These are phyloP conservation scores for Fomitiporia mediterranea DNA, from an alignment of 1,284 basidiomycete genomes.

Conservation along the genomic window DNA sequence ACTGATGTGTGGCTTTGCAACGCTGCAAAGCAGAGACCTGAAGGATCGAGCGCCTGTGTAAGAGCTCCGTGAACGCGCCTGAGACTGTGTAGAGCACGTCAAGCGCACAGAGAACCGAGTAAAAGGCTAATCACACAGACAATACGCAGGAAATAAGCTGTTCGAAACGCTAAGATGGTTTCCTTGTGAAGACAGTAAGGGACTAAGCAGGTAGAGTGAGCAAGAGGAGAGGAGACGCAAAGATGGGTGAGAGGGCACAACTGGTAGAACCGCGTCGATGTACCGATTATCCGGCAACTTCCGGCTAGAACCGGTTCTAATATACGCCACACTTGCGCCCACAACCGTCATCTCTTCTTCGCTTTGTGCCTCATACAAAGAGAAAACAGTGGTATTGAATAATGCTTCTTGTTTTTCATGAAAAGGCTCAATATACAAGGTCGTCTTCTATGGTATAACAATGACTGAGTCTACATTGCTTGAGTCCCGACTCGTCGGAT, in stretches of 20 bases:
- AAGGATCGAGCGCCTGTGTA: background rate
- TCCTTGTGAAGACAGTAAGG: background rate
- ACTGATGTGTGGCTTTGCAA: background rate
- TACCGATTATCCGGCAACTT: constrained; percentile 9
- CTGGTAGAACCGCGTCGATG: background rate
- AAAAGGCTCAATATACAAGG: too few relatives aligned
- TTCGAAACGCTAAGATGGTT: background rate
- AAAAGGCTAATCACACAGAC: too few relatives aligned
- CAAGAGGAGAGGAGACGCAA: background rate
- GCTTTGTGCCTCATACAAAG: too few relatives aligned
- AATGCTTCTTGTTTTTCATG: too few relatives aligned
- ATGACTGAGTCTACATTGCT: too few relatives aligned
- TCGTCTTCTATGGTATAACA: too few relatives aligned
- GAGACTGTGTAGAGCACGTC: too few relatives aligned
- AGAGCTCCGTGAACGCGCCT: background rate
- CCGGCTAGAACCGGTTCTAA: background rate
- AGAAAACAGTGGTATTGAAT: too few relatives aligned
- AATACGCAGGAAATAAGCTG: too few relatives aligned
- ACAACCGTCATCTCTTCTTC: too few relatives aligned
- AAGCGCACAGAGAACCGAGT: background rate
- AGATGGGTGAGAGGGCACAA: background rate
- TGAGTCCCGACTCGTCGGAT: too few relatives aligned
- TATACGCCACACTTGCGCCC: background rate
- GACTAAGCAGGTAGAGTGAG: background rate
- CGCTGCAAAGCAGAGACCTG: background rate